phyloP scores from a whole-genome alignment of 352 stramenopile species.

The Aphanomyces invadans region DNA sequence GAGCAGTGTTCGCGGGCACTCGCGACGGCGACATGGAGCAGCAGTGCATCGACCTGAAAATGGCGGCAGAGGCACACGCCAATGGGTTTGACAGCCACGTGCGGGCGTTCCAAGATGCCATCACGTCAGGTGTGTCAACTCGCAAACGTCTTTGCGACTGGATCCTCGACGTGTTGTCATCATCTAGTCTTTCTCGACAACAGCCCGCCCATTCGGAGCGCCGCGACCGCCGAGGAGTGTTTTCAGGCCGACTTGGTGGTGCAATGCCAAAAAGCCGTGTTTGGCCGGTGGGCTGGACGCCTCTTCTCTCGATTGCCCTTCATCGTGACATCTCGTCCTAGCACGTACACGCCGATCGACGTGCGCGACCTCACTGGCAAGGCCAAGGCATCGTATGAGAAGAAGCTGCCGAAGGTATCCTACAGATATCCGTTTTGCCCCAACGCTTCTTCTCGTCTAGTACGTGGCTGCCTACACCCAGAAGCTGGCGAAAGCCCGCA shows the following conservation, averaged over 20 bases:
- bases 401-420: constrained; percentile 16
- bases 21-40: neutral
- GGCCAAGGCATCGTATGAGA: constrained; percentile 18
- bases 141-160: neutral
- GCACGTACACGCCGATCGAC: constrained; percentile 1
- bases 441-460: neutral
- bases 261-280: constrained; percentile 20
- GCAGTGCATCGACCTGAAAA: neutral
- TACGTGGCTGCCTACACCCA: constrained; percentile 3
- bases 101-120: neutral
- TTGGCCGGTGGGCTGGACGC: constrained; percentile 6
- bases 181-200: neutral
- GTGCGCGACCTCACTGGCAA: neutral
- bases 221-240: neutral
- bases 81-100: neutral
- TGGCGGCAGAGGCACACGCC: neutral
- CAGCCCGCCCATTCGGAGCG: neutral
- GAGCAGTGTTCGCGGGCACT: neutral
- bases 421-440: neutral
- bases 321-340: neutral
- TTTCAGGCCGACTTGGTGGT: constrained; percentile 1
- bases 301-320: too few relatives aligned
- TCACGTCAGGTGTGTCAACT: neutral
- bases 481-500: neutral
- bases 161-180: neutral